Evolutionary conservation across 768 basidiomycete species (phyloP), one percentile per base, ranked within the genome.

Genomic region (Russula virescens): DNA sequence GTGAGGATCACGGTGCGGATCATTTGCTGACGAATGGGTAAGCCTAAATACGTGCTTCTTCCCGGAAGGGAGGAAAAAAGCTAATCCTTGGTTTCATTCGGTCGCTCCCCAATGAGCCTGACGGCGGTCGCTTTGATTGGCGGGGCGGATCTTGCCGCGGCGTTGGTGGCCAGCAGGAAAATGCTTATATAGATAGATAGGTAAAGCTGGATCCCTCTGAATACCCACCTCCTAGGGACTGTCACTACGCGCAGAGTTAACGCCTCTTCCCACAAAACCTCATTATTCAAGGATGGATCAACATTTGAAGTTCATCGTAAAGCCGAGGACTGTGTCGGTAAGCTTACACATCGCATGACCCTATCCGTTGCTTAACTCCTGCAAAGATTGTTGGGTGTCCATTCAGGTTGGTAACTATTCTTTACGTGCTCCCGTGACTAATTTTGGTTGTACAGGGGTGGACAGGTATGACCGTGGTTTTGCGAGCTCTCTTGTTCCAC

Each of bases 361-460:
- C 23, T 28, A 14, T 50, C 52, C 25, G 28, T 55, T 45, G 21
- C 25, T 69, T 56, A 70, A 52, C 62, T 63, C 34, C 58, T 42
- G 42, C 52, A 42, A 64, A 94, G 88, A 90, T 98, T 69, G 87
- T 98, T 31, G 94, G 92, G 28, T 97, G 94, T 76, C 95, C 95
- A 18, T 97, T 97, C 81, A 93, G 90, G 94, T 92, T 69, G 72
- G 84, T 77, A 49, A 48, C 42, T 50, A 61, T 58, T 63, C 48
- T 40, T 19, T 31, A 45, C 1, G 11, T 40, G 14, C 8, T 11
- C 28, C 11, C 6, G 16, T 19, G 55, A 43, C 58, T 50, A 61
- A 54, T 68, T 18, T 57, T 52, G 38, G 60, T 53, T 58, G 53
- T 48, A 56, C 46, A 88, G 87, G 67, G 88, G 86, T 58, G 86